Evolutionary conservation across 2,329 filamentous ascomycete species (phyloP).

Genomic region (Fusarium dimerum): DNA sequence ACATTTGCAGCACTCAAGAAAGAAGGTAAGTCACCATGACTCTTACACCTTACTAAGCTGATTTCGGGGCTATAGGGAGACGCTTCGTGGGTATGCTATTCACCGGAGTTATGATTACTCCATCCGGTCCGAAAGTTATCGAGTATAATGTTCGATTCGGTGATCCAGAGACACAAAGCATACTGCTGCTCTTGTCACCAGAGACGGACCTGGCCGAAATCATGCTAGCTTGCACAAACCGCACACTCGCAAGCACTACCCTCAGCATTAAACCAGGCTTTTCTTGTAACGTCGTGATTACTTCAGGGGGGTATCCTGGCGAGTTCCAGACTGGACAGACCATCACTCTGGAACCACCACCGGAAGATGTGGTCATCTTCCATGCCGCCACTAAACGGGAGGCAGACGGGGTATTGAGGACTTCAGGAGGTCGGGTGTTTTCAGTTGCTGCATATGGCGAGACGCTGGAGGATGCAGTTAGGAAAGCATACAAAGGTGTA

Average conservation of each 20-base stretch:
- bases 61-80: slow-evolving; percentile 6
- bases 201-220: slow-evolving; percentile 82
- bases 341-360: slow-evolving; percentile 44
- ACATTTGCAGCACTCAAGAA: slow-evolving; percentile 63
- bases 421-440: slow-evolving; percentile 81
- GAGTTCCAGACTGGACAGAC: slow-evolving; percentile 71
- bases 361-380: slow-evolving; percentile 67
- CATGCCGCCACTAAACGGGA: slow-evolving; percentile 76
- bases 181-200: slow-evolving; percentile 70
- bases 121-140: slow-evolving; percentile 71
- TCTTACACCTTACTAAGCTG: neutral
- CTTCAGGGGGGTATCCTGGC: slow-evolving; percentile 82
- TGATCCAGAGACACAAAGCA: slow-evolving; percentile 83
- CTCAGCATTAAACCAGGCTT: slow-evolving; percentile 65
- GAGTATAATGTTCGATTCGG: slow-evolving; percentile 92
- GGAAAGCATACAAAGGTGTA: slow-evolving; percentile 73
- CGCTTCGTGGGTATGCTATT: slow-evolving; percentile 71
- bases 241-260: slow-evolving; percentile 65
- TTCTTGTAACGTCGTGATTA: slow-evolving; percentile 81
- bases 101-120: slow-evolving; percentile 83
- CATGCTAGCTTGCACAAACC: slow-evolving; percentile 77
- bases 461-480: slow-evolving; percentile 74
- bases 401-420: slow-evolving; percentile 58
- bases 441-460: slow-evolving; percentile 70
- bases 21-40: slow-evolving; percentile 45